Evolutionary conservation across 805 yeast species (phyloP).

Genomic region (Nakazawaea ishiwadae): DNA sequence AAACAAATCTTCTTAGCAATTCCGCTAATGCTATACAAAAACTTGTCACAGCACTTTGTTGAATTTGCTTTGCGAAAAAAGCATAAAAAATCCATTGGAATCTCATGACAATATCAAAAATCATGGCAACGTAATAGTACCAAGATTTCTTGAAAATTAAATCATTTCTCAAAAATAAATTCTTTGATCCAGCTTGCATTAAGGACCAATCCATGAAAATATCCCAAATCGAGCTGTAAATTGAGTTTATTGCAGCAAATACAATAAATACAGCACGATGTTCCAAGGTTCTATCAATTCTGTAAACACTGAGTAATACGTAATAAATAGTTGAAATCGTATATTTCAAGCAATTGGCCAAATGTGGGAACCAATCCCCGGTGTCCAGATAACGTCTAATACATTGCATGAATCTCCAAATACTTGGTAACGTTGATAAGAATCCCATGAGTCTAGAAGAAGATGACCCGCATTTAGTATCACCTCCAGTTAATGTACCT

Average conservation of each 20-base stretch:
- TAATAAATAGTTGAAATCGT: slow-evolving; percentile 61
- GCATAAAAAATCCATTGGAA: slow-evolving; percentile 93
- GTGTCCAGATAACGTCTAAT: slow-evolving; percentile 87
- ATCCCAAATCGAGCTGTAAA: slow-evolving; percentile 79
- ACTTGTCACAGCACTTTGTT: slow-evolving; percentile 84
- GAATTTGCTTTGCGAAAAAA: slow-evolving; percentile 66
- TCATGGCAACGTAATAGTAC: slow-evolving; percentile 70
- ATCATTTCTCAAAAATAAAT: slow-evolving; percentile 64
- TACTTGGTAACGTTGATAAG: slow-evolving; percentile 75
- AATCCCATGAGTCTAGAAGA: slow-evolving; percentile 78
- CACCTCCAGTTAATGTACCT: slow-evolving; percentile 37
- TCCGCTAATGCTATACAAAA: slow-evolving; percentile 83
- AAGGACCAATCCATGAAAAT: slow-evolving; percentile 95
- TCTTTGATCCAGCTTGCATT: slow-evolving; percentile 57
- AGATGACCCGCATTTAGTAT: slow-evolving; percentile 66
- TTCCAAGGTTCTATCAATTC: slow-evolving; percentile 47
- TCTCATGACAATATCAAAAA: slow-evolving; percentile 67
- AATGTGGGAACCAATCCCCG: slow-evolving; percentile 94
- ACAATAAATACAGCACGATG: slow-evolving; percentile 60
- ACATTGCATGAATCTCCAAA: slow-evolving; percentile 91
- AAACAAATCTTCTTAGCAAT: slow-evolving; percentile 73
- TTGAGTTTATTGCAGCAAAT: slow-evolving; percentile 70
- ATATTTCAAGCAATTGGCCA: slow-evolving; percentile 84
- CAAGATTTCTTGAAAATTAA: slow-evolving; percentile 56
- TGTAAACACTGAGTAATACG: slow-evolving; percentile 68